Base-by-base conservation (phyloP, 2,329 filamentous ascomycete species). In the Sporothrix inflata region DNA sequence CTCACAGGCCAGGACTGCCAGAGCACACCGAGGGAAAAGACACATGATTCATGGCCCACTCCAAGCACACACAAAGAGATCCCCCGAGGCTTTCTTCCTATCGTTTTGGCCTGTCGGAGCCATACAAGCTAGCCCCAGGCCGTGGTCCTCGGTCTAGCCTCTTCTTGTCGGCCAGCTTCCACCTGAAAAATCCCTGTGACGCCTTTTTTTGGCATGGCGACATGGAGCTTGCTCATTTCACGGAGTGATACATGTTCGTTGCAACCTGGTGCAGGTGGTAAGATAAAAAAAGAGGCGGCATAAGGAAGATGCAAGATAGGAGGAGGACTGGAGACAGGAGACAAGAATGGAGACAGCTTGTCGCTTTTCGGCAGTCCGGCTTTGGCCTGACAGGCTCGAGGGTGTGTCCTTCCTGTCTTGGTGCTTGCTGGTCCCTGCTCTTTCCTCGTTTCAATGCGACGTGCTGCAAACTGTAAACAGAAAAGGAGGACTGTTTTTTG, bases 41-140 rank as follows among this genome's bases (percentile, higher is more conserved):
- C 57, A 63, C 65, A 67, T 67, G 65, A 67, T 38, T 67, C 65
- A 67, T 66, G 61, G 45, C 42, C 27, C 63, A 49, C 24, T 57
- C 16, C 27, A 7, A 24, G 4, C 11, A 16, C 11, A 14, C 38
- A 45, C 34, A 8, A 21, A 38, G 16, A 7, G 19, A 65, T 24
- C 12, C 42, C 63, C 63, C 24, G 24, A 49, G 40, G 63, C 63
- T 66, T 66, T 49, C 42, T 65, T 8, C 51, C 7, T 24, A 3
- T 27, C 24, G 12, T 24, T 30, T 30, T 16, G 16, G 53, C 24
- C 24, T 63, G 38, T 40, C 19, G 57, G 57, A 63, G 57, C 57
- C 55, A 60, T 60, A 19, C 55, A 34, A 60, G 57, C 57, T 61
- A 21, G 34, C 60, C 38, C 38, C 60, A 65, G 34, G 60, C 63